Conservation (phyloP, 2,329 filamentous ascomycete genomes). For the Cladorrhinum sp. region DNA sequence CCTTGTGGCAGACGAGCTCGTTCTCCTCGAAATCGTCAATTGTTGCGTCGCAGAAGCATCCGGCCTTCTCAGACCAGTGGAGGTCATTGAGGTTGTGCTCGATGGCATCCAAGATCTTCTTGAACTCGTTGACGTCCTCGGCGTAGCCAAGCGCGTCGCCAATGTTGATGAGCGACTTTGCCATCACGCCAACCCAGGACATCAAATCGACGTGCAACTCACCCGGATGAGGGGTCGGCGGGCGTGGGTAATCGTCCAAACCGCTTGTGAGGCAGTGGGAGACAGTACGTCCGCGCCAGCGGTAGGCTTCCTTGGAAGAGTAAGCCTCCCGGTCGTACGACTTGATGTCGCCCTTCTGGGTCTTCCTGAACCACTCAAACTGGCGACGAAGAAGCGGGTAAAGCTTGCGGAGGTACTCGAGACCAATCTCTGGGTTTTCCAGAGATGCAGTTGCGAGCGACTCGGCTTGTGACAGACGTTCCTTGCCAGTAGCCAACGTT, state of each 20-base stretch:
- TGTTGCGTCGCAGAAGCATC: conserved; percentile 90
- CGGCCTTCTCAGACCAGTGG: conserved; percentile 80
- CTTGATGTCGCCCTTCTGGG: conserved; percentile 85
- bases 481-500: conserved; percentile 41
- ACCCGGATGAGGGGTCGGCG: conserved; percentile 89
- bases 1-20: conserved; percentile 87
- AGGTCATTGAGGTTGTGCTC: conserved; percentile 83
- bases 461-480: conserved; percentile 42
- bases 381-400: conserved; percentile 87
- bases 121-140: conserved; percentile 74
- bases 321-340: conserved; percentile 87
- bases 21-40: conserved; percentile 95
- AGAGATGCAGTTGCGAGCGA: conserved; percentile 61
- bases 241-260: conserved; percentile 91
- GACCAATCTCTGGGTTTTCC: conserved; percentile 63
- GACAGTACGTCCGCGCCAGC: conserved; percentile 87
- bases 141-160: conserved; percentile 69
- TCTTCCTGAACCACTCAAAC: conserved; percentile 92
- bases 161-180: conserved; percentile 76
- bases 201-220: conserved; percentile 95
- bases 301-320: conserved; percentile 86
- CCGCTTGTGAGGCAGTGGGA: conserved; percentile 89
- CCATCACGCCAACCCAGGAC: conserved; percentile 97
- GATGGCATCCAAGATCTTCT: conserved; percentile 71
- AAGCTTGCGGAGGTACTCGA: conserved; percentile 69